Evolutionary conservation across 768 basidiomycete genomes (phyloP).

Genomic region (Vararia minispora): DNA sequence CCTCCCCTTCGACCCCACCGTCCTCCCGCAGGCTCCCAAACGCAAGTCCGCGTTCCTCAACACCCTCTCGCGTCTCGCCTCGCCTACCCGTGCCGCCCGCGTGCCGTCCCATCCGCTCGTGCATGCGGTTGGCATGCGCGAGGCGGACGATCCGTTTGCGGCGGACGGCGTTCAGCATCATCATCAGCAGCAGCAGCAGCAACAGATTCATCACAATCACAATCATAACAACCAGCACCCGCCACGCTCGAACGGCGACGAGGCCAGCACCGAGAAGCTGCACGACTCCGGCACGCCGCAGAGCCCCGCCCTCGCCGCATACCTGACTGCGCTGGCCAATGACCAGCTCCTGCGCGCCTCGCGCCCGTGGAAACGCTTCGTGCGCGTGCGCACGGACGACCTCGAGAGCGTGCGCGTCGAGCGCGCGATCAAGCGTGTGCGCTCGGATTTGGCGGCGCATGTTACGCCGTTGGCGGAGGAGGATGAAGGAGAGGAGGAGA

Average conservation of each 20-base stretch:
- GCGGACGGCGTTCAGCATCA: no score
- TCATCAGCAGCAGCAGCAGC: no score
- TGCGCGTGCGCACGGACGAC: conserved; percentile 78
- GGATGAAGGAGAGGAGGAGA: conserved; percentile 9
- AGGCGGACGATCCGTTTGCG: no score
- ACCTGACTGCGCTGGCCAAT: conserved; percentile 72
- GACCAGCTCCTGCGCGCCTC: conserved; percentile 48
- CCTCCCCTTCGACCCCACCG: conserved; percentile 47
- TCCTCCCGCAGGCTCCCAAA: conserved; percentile 46
- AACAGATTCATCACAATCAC: no score
- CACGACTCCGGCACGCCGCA: conserved; percentile 22
- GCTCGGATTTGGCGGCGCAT: conserved; percentile 77
- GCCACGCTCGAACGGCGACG: conserved; percentile 18
- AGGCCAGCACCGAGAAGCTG: no score
- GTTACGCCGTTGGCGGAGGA: conserved; percentile 23
- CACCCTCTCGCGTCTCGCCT: conserved; percentile 75
- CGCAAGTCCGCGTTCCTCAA: conserved; percentile 80
- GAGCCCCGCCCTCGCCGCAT: conserved; percentile 57
- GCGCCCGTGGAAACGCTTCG: conserved; percentile 76
- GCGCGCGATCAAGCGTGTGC: conserved; percentile 77
- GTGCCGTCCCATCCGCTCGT: no score
- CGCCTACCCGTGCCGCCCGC: no score
- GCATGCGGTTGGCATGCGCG: no score
- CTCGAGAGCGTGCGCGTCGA: conserved; percentile 80
- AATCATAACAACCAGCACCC: no score